Conservation (phyloP, 2,329 filamentous ascomycete species). For the Neonectria magnoliae region DNA sequence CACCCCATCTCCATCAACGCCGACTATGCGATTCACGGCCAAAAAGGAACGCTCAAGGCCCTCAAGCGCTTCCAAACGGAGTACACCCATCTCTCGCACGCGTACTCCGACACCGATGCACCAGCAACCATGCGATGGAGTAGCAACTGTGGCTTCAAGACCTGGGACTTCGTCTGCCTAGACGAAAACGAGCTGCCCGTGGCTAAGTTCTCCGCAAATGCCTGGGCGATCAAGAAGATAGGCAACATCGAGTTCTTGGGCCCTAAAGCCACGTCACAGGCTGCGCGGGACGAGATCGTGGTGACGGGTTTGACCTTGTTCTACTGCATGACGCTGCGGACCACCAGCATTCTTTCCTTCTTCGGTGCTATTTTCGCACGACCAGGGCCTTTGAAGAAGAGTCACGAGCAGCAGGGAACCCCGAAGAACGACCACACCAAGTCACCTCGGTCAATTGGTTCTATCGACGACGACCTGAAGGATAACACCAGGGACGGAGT, state of each 20-base stretch:
- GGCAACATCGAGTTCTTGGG: constrained; percentile 35
- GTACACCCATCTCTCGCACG: constrained; percentile 35
- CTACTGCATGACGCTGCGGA: constrained; percentile 27
- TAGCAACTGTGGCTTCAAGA: constrained; percentile 30
- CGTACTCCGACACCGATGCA: constrained; percentile 22
- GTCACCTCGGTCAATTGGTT: not conserved
- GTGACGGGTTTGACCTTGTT: constrained; percentile 28
- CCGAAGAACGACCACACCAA: not conserved
- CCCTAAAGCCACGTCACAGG: constrained; percentile 19
- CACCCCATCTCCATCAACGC: constrained; percentile 36
- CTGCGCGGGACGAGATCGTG: constrained; percentile 29
- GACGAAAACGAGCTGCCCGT: constrained; percentile 31
- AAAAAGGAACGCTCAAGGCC: constrained; percentile 33
- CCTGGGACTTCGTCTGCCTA: constrained; percentile 36
- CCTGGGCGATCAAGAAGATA: constrained; percentile 25
- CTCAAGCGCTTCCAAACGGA: constrained; percentile 30
- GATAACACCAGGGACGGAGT: not conserved
- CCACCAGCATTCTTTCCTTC: constrained; percentile 14
- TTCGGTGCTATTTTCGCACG: constrained; percentile 27
- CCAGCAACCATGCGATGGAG: constrained; percentile 32
- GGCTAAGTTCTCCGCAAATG: constrained; percentile 31
- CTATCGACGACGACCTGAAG: no score
- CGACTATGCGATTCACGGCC: constrained; percentile 33
- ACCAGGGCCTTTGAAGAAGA: constrained; percentile 26
- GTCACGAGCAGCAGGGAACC: not conserved